Evolutionary conservation across 176 grass and related monocot species (phyloP).

Genomic region (Cenchrus americanus): DNA sequence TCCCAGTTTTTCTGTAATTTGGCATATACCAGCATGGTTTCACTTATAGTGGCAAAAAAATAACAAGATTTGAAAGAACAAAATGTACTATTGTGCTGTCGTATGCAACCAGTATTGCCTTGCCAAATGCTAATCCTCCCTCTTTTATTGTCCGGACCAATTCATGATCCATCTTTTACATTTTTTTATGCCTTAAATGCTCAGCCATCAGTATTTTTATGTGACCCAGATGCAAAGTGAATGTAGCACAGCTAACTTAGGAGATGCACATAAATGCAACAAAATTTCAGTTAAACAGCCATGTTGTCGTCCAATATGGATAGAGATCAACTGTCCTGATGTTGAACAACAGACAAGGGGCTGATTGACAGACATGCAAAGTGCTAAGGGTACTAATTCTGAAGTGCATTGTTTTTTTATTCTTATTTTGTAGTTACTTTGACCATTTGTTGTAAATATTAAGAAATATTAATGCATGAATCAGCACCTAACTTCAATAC

Average conservation of each 20-base stretch:
- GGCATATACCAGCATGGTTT: background rate
- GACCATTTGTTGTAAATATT: background rate
- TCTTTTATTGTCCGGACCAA: no score
- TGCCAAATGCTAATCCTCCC: background rate
- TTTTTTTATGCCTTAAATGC: no score
- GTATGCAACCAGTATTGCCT: background rate
- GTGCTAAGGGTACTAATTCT: background rate
- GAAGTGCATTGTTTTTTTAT: background rate
- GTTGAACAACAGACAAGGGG: background rate
- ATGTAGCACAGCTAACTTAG: no score
- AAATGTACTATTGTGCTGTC: background rate
- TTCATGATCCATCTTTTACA: no score
- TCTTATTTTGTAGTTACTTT: constrained; percentile 2
- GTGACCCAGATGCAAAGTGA: no score
- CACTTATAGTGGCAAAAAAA: background rate
- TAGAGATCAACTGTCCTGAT: background rate
- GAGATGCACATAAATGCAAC: no score
- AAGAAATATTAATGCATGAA: background rate
- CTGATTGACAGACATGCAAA: no score
- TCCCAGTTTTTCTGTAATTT: constrained; percentile 76
- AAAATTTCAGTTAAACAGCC: background rate
- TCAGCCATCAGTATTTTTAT: no score
- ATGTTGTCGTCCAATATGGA: background rate
- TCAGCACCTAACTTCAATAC: background rate
- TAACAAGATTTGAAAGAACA: background rate